Base-by-base conservation (phyloP, 176 grass and related monocot genomes). In the Rhynchospora breviuscula region DNA sequence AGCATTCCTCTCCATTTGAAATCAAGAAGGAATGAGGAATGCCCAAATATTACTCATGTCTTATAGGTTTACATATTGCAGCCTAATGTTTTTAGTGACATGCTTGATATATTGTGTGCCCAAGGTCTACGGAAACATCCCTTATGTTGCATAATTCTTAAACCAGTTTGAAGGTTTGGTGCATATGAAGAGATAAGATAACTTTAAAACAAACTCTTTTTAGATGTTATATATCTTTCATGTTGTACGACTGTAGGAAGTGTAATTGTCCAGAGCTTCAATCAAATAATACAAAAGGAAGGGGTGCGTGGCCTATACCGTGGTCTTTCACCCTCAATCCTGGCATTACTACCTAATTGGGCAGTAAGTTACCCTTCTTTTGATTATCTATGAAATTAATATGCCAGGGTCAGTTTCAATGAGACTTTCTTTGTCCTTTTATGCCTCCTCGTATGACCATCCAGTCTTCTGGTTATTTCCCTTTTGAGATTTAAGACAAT, bases 331-430 rank as follows among this genome's bases (percentile, higher is more conserved):
- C 93, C 96, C 10, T 93, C 96, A 72, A 51, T 95, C 70, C 79
- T 99, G 78, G 96, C 96, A 5, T 86, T 99, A 31, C 88, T 99
- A 29, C 96, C 96, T 45, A 99, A 99, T 71, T 99, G 96, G 96
- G 96, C 96, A 8, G 96, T 99, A 74, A 93, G 96, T 92, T 86
- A 65, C 83, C 60, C 44, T 62, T 63, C 15, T 19, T 21, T 62
- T 8, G 22, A 51, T 51, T 66, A 68, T 2, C 25, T 5, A 67
- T 9, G 7, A 40, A 66, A 68, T 53, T 84, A 13, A 81, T 83
- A 68, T 84, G 67, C 14, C 46, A 73, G 85, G 5, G 75, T 69
- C 54, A 69, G 18, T 73, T 22, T 25, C 63, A 26, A 51, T 83
- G 63, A 31, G 17, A 18, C 26, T 8, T 77, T 52, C 6, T 57